phyloP scores from a whole-genome alignment of 2,329 filamentous ascomycete species.

The Aspergillus flavus region DNA sequence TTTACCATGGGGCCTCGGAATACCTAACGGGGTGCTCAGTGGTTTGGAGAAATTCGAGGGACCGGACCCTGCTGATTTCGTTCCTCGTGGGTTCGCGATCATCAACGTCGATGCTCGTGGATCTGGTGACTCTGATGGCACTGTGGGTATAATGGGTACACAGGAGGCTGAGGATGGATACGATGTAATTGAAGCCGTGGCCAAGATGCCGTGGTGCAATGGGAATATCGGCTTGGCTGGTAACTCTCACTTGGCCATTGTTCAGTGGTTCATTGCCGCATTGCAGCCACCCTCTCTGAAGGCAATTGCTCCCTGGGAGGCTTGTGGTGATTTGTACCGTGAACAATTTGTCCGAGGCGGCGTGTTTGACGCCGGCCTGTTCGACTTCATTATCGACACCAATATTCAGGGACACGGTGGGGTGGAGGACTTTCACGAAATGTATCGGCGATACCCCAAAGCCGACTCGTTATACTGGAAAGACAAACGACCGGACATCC shows the following conservation, averaged over 20 bases:
- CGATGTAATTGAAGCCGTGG: conserved; percentile 18
- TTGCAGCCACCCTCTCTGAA: background rate
- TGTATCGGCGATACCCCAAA: conserved; percentile 5
- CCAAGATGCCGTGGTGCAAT: conserved; percentile 16
- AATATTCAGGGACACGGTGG: conserved; percentile 11
- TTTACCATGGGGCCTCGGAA: background rate
- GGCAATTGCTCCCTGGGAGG: conserved; percentile 3
- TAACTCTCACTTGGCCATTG: conserved; percentile 17
- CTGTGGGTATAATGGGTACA: background rate
- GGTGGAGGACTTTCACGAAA: conserved; percentile 9
- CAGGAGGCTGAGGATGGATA: conserved; percentile 3
- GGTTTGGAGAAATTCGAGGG: background rate
- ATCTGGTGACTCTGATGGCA: background rate
- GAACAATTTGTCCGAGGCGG: background rate
- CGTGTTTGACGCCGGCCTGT: background rate
- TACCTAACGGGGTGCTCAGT: background rate
- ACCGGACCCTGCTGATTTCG: background rate
- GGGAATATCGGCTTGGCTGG: conserved; percentile 17
- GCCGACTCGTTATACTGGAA: conserved; percentile 6
- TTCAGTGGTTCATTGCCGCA: conserved; percentile 14
- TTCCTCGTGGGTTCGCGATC: background rate
- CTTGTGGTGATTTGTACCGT: background rate
- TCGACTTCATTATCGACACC: conserved; percentile 12
- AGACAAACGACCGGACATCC: conserved; percentile 5
- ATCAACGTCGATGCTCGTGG: conserved; percentile 2